phyloP scores from a whole-genome alignment of 139 green algal species.

The Chlorella ohadii region DNA sequence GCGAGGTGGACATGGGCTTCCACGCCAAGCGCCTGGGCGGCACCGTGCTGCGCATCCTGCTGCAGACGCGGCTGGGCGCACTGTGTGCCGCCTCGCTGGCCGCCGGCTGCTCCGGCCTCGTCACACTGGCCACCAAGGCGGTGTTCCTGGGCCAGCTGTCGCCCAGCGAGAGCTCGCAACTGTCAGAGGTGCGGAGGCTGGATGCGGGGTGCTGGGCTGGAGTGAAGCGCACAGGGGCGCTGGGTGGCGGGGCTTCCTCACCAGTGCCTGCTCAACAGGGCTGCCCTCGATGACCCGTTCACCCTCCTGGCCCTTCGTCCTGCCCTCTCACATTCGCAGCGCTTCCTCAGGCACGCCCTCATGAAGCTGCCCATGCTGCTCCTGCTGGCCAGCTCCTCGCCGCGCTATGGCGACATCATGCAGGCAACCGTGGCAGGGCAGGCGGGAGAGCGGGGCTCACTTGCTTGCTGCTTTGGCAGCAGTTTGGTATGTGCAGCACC shows the following conservation, averaged over 20 bases:
- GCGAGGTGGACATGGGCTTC: no score
- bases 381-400: background rate
- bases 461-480: no score
- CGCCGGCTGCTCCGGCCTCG: background rate
- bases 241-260: no score
- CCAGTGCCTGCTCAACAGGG: no score
- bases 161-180: conserved; percentile 12
- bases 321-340: background rate
- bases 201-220: no score
- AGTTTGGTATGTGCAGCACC: no score
- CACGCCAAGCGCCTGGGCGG: no score
- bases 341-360: conserved; percentile 14
- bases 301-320: no score
- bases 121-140: conserved; percentile 21
- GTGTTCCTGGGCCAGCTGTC: conserved; percentile 34
- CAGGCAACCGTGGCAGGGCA: background rate
- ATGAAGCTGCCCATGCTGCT: conserved; percentile 32
- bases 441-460: no score
- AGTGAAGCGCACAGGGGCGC: no score
- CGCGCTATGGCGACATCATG: background rate
- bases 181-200: conserved; percentile 17
- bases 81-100: conserved; percentile 18
- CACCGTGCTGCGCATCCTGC: background rate
- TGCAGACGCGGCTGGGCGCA: conserved; percentile 4
- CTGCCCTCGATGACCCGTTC: no score